Base-by-base conservation (phyloP, 768 basidiomycete species). In the Amanita rubescens region DNA sequence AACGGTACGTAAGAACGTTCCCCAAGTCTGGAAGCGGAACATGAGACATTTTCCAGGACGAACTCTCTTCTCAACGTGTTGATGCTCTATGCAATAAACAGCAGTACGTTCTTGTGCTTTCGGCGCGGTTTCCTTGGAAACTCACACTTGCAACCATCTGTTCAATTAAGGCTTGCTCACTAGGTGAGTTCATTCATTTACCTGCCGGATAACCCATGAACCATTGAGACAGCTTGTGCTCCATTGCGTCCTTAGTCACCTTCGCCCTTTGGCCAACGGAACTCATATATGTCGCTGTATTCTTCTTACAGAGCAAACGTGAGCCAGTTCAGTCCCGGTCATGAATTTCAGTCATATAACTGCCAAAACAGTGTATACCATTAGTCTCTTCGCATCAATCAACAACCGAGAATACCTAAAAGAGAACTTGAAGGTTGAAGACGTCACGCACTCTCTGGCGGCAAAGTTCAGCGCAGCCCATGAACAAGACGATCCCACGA, bases 61-160 rank as follows among this genome's bases (percentile, higher is more conserved):
- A 71, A 80, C 45, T 69, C 73, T 0, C 52, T 79, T 3, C 59
- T 79, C 8, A 71, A 67, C 14, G 61, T 69, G n/a, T 61, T 81
- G 20, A 73, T 79, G 55, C 48, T 74, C 51, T 80, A 77, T 53
- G 68, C 72, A n/a, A 68, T 80, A 49, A 78, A 77, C 56, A 78
- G 77, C 56, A 69, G 77, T 77, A 53, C 48, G 72, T 62, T 24
- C 6, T 41, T 7, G 2, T 27, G 25, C 24, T 1, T 41, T 3
- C 11, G 17, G 15, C 38, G 5, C 27, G 2, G 27, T 46, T n/a
- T 14, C 30, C 33, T 10, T 25, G 35, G 8, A 17, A 5, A 14
- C 25, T n/a, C 25, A 17, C 37, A 33, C 37, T 25, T 34, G 5
- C 15, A 22, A 27, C 22, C 27, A 30, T 4, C 8, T 8, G 8